Evolutionary conservation across 305 asterid genomes (phyloP), one percentile per base, ranked within the genome.

Genomic region (Stenogyne calaminthoides): DNA sequence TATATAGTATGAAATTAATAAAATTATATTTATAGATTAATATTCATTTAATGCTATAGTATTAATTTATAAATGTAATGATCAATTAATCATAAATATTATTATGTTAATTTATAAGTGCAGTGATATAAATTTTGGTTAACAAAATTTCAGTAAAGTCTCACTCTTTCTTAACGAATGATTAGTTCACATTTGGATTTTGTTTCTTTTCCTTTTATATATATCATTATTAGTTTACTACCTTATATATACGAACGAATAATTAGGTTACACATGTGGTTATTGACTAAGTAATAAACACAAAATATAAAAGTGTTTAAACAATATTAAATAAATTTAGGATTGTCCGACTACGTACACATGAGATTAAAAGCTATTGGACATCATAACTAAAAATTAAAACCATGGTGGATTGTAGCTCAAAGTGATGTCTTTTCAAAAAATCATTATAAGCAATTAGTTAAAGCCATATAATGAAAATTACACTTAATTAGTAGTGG

Each of bases 351-450:
- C n/a, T n/a, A n/a, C n/a, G n/a, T 9, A 22, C 19, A 37, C 7
- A 32, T 32, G 6, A 16, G 22, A 46, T 11, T 56, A 11, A 70
- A 32, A 32, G 36, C 7, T 32, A 32, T 32, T 4, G 36, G 36
- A 32, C 36, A 32, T 56, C 34, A 51, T 7, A 32, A 15, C 19
- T 29, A 49, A 34, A 54, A 1, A 49, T 19, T 11, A 36, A 54
- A 61, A 19, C 65, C 36, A 67, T 37, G 61, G 72, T 78, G 76
- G 57, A 52, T 52, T 71, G 74, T 57, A 58, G 70, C 75, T 58
- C 72, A 16, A 61, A 52, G 55, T 47, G 9, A 49, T 52, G 82
- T 72, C 64, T 52, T 73, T 78, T 68, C 75, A 78, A 60, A 62
- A 58, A 60, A 69, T 78, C 70, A 69, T 49, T 60, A 18, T 39